Evolutionary conservation across 2,329 filamentous ascomycete genomes (phyloP), one percentile per base, ranked within the genome.

Genomic region (Colletotrichum tropicale): DNA sequence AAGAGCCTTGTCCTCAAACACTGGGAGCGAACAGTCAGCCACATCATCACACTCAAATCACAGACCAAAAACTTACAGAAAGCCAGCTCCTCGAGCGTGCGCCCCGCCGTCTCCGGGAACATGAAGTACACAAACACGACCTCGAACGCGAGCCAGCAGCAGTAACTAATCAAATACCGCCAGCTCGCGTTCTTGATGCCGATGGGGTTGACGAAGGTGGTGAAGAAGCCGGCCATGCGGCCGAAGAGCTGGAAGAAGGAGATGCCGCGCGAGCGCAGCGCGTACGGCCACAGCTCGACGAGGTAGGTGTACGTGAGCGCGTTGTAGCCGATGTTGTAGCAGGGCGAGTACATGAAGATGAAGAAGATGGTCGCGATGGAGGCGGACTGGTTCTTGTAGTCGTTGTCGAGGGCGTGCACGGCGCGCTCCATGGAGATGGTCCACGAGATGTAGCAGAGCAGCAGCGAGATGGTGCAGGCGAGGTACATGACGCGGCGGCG

Each of bases 21-120:
- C 81, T 82, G 70, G 9, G 7, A 6, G 75, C 34, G 0, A 24
- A 10, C 7, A 0, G 32, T 73, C 16, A 70, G 62, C 66, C 36
- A 55, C 7, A 2, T 12, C 26, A 1, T 4, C 26, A 2, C 4
- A 48, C 15, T 7, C 8, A n/a, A n/a, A 30, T 8, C 18, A 30
- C 3, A 15, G 3, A 15, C 6, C 1, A 5, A 16, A 16, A 24
- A 70, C 76, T 76, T 15, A 77, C 76, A 34, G 70, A 81, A 79
- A 48, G 80, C 76, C 52, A 81, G 26, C 69, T 96, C 94, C 86
- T 96, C 94, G 56, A 96, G 87, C 74, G 93, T 91, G 74, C 95
- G 90, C 76, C 94, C 94, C 75, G 93, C 93, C 0, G 94, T 96
- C 84, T 96, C 94, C 10, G 94, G 94, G 82, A 95, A 96, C 78